phyloP scores from a whole-genome alignment of 2,329 filamentous ascomycete species.

The Fusarium annulatum region DNA sequence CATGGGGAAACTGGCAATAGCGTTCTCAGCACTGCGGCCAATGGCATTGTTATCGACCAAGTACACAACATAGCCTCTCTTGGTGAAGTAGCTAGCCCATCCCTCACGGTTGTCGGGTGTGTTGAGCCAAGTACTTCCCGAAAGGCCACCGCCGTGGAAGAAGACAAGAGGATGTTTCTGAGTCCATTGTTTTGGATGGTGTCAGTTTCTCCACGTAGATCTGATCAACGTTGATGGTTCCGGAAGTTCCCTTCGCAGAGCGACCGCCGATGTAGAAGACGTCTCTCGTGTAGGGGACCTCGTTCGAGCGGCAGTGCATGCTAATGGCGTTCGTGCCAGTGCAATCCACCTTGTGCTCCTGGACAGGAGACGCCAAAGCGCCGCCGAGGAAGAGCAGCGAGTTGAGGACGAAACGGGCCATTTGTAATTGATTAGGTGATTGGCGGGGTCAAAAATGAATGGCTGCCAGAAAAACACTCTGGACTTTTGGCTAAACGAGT shows the following conservation, averaged over 20 bases:
- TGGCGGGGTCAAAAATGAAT: background rate
- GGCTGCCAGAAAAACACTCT: background rate
- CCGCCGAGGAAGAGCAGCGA: conserved; percentile 16
- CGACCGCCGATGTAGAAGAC: conserved; percentile 35
- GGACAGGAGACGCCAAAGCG: conserved; percentile 2
- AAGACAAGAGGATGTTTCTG: conserved; percentile 33
- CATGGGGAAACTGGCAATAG: conserved; percentile 8
- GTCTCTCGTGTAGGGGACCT: conserved; percentile 26
- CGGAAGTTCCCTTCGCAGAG: conserved; percentile 5
- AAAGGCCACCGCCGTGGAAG: conserved; percentile 34
- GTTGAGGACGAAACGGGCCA: conserved; percentile 22
- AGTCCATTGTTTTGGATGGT: background rate
- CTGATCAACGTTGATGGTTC: conserved; percentile 32
- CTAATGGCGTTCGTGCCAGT: conserved; percentile 23
- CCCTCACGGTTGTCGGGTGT: conserved; percentile 28
- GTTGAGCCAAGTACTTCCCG: conserved; percentile 35
- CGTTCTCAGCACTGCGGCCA: conserved; percentile 21
- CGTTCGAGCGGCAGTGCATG: conserved; percentile 19
- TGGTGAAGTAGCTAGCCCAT: conserved; percentile 34
- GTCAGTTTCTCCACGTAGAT: conserved; percentile 36
- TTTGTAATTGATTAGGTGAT: background rate
- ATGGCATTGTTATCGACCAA: conserved; percentile 20
- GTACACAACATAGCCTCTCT: conserved; percentile 28
- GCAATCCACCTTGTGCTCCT: conserved; percentile 6
- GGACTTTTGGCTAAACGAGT: background rate